Percentiles rank a stretch among this genome's conserved stretches.
Evolutionary conservation across 805 yeast genomes (phyloP).

Genomic region (Candida morakotiae): DNA sequence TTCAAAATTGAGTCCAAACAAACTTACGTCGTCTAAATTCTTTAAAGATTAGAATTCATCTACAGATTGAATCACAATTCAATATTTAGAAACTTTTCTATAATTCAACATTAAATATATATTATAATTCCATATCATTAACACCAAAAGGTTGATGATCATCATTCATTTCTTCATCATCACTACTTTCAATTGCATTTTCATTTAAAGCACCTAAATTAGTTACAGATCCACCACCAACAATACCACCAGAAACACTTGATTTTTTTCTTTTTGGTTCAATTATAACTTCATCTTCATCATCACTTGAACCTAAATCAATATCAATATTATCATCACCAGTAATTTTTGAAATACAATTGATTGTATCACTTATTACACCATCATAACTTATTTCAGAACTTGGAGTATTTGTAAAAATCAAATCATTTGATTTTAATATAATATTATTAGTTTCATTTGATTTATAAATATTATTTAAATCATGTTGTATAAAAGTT

Average conservation of each 20-base stretch:
- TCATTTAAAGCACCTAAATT: slow-evolving; percentile 13
- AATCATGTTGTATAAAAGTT: slow-evolving; percentile 33
- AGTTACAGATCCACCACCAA: slow-evolving; percentile 11
- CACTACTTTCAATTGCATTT: slow-evolving; percentile 36
- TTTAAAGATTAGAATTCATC: no score
- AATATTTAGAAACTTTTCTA: background rate
- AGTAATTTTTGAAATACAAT: slow-evolving; percentile 71
- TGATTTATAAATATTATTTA: slow-evolving; percentile 33
- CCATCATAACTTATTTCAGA: slow-evolving; percentile 91
- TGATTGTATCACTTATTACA: slow-evolving; percentile 73
- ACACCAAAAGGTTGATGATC: slow-evolving; percentile 45
- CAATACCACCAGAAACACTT: slow-evolving; percentile 13
- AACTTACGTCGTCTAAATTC: no score
- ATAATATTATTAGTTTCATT: slow-evolving; percentile 22
- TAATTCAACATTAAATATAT: background rate
- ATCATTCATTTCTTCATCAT: slow-evolving; percentile 26
- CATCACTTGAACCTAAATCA: slow-evolving; percentile 95
- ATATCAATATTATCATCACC: slow-evolving; percentile 96
- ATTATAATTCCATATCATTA: slow-evolving; percentile 38
- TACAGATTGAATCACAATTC: no score
- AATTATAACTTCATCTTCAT: slow-evolving; percentile 48
- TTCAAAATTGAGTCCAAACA: no score
- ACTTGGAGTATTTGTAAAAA: slow-evolving; percentile 64
- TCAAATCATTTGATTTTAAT: slow-evolving; percentile 37
- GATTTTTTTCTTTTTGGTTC: slow-evolving; percentile 6